phyloP scores from a whole-genome alignment of 306 rosid species.

The Gynostemma pentaphyllum region DNA sequence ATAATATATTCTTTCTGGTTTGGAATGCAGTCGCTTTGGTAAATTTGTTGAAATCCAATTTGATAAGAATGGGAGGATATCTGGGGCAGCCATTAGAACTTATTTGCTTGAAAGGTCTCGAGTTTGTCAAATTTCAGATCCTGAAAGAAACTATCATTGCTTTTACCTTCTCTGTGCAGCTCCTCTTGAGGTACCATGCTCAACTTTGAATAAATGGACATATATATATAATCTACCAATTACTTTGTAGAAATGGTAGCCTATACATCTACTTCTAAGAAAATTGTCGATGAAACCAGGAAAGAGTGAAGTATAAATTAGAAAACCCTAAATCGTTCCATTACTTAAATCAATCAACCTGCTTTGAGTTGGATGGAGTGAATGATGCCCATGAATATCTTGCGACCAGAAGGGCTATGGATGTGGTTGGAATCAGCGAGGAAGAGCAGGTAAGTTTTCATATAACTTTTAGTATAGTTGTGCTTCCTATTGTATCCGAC shows the following conservation, averaged over 20 bases:
- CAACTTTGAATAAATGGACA: conserved; percentile 17
- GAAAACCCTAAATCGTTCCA: conserved; percentile 79
- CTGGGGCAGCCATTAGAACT: conserved; percentile 94
- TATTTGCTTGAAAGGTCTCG: conserved; percentile 98
- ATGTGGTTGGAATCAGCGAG: conserved; percentile 94
- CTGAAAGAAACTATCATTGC: conserved; percentile 98
- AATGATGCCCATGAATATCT: conserved; percentile 87
- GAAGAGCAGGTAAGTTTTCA: conserved; percentile 72
- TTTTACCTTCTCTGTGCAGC: conserved; percentile 99
- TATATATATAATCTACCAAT: not conserved
- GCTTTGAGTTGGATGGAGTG: conserved; percentile 81
- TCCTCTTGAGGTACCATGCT: conserved; percentile 67
- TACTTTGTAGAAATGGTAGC: not conserved
- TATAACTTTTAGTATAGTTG: conserved; percentile 4
- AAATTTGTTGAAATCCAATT: conserved; percentile 99
- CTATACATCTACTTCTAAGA: not conserved
- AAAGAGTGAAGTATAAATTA: conserved; percentile 71
- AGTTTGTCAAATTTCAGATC: conserved; percentile 93
- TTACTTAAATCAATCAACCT: conserved; percentile 86
- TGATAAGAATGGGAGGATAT: conserved; percentile 96
- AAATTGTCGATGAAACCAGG: conserved; percentile 34
- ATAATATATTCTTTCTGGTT: not conserved
- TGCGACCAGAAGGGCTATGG: conserved; percentile 98
- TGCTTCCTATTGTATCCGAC: not conserved
- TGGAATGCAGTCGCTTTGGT: conserved; percentile 95